Evolutionary conservation across 176 grass and related monocot species (phyloP), one percentile per base, ranked within the genome.

Genomic region (Miscanthus lutarioriparius): DNA sequence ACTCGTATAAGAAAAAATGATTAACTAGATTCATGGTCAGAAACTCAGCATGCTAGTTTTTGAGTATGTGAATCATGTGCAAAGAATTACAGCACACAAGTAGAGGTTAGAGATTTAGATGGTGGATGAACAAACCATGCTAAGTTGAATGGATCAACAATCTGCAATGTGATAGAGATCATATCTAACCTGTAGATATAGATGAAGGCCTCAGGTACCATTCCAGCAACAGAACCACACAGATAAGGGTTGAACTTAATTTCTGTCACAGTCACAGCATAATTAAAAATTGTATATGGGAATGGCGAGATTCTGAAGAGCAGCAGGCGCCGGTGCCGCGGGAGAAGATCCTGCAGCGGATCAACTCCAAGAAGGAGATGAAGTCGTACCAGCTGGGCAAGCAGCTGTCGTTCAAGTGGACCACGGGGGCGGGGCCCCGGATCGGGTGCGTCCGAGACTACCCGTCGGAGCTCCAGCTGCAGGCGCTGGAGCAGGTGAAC

Each of bases 281-380:
- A 99, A 26, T 99, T 99, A 85, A 99, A 99, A 37, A 99, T 92
- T 37, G 93, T 93, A 74, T 99, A 99, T 15, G 96, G 96, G 82
- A 99, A 99, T 37, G 93, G 96, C 38, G 93, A 99, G 70, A 99
- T 86, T 79, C 96, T 94, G 87, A 80, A 54, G 87, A 80, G 69
- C 75, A 87, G 66, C 77, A 89, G 59, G 80, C 87, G 11, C 75
- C 65, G 0, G 78, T 94, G 41, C 86, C 92, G 2, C 80, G 89
- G 49, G 92, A 89, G 74, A 79, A 90, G 83, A 94, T 94, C 80
- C 92, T 94, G 64, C 33, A 82, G 58, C 91, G 92, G 88, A 94
- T 91, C 53, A 94, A 97, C 87, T 94, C 95, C 33, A 97, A 88
- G 90, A 97, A 97, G 81, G 88, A 63, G 48, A 80, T 92, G 77